Conservation (phyloP, 352 stramenopile genomes). For the Phytopythium helicoides region DNA sequence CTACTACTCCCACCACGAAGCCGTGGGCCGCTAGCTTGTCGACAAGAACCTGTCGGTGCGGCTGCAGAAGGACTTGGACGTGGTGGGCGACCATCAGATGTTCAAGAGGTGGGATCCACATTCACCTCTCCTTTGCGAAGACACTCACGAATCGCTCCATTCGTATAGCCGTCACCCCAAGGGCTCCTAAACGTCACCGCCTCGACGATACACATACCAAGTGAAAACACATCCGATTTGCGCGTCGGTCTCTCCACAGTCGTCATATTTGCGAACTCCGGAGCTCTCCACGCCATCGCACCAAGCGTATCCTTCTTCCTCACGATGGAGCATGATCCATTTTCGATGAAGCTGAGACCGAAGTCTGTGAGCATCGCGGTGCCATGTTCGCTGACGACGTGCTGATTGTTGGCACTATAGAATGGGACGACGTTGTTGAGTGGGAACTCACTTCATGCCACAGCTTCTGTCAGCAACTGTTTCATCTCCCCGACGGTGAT, state of each 20-base stretch:
- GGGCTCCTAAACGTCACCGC: too few species aligned
- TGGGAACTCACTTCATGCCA: constrained; percentile 7
- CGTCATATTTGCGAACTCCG: constrained; percentile 3
- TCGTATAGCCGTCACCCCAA: too few species aligned
- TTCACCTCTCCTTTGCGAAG: too few species aligned
- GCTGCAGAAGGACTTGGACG: constrained; percentile 83
- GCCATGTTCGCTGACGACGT: too few species aligned
- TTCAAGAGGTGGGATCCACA: constrained; percentile 45
- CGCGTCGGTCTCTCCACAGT: background rate
- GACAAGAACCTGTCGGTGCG: constrained; percentile 80
- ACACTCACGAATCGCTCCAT: too few species aligned
- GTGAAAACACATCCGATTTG: constrained; percentile 4
- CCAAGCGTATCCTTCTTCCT: constrained; percentile 3
- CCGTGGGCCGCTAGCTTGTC: constrained; percentile 70
- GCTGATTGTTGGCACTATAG: constrained; percentile 13
- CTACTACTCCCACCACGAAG: constrained; percentile 74
- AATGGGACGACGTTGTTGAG: constrained; percentile 17
- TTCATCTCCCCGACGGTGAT: constrained; percentile 7
- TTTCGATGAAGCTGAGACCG: constrained; percentile 5
- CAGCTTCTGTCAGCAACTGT: constrained; percentile 13
- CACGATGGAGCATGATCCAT: constrained; percentile 1
- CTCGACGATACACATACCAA: too few species aligned
- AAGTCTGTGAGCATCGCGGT: too few species aligned
- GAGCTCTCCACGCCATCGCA: constrained; percentile 4
- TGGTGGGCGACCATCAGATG: constrained; percentile 73